These are phyloP conservation scores for Monilinia fructigena DNA, from an alignment of 2,329 filamentous ascomycete species.

Conservation along the genomic window DNA sequence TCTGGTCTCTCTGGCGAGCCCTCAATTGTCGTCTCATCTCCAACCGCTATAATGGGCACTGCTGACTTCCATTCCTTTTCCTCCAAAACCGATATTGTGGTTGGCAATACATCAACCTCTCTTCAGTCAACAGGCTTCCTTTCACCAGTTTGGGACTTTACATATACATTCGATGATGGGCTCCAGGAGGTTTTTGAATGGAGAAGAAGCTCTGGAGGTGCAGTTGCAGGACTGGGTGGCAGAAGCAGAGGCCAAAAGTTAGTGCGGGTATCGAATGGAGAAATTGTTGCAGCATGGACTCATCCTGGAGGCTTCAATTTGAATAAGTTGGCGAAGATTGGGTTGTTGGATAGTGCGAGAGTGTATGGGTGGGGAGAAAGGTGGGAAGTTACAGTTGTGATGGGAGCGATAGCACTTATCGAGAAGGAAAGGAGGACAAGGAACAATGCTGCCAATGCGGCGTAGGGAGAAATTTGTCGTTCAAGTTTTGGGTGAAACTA, in stretches of 20 bases:
- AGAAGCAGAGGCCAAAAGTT: background rate
- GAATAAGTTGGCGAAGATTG: conserved; percentile 17
- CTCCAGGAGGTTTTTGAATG: conserved; percentile 3
- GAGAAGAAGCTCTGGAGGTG: conserved; percentile 6
- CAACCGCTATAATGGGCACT: background rate
- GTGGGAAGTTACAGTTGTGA: conserved; percentile 19
- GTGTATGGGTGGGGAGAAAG: conserved; percentile 14
- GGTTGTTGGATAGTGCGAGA: conserved; percentile 15
- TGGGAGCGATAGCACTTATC: conserved; percentile 14
- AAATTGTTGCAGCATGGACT: conserved; percentile 14
- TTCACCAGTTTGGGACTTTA: conserved; percentile 1
- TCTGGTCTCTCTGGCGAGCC: background rate
- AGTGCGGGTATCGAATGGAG: conserved; percentile 3
- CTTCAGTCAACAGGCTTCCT: conserved; percentile 2
- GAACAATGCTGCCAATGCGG: background rate
- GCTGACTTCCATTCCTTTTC: conserved; percentile 2
- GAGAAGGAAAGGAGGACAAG: conserved; percentile 1
- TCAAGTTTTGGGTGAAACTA: background rate
- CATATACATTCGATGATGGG: conserved; percentile 15
- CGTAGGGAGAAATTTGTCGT: background rate
- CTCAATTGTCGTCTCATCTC: background rate
- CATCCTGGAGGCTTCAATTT: background rate
- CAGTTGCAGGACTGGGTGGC: conserved; percentile 2
- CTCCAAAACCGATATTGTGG: conserved; percentile 4
- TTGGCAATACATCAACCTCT: background rate